Percentiles rank a stretch among this genome's conserved stretches.
Conservation (phyloP, 139 green algal species). For the Raphidocelis subcapitata region DNA sequence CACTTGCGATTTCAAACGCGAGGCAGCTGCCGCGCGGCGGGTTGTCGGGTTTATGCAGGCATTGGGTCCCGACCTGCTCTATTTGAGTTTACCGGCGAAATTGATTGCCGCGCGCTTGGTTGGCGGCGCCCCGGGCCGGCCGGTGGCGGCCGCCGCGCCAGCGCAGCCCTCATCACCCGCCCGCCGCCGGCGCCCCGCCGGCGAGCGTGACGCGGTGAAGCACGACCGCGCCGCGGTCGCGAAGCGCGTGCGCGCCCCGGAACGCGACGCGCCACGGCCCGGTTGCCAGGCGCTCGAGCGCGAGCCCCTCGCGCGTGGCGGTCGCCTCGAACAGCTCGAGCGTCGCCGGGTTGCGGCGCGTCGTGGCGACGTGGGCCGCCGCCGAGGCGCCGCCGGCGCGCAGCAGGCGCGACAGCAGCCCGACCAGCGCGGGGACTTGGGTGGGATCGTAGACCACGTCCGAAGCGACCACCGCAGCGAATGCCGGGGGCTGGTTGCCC, state of each 20-base stretch:
- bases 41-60: no score
- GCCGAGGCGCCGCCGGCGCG: not conserved
- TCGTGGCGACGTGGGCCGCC: constrained; percentile 24
- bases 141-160: no score
- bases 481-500: constrained; percentile 14
- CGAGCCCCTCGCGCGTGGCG: not conserved
- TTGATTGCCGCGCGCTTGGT: no score
- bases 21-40: no score
- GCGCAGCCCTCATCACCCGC: no score
- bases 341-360: constrained; percentile 28
- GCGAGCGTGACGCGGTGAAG: constrained; percentile 4
- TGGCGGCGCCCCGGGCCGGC: no score
- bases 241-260: not conserved
- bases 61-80: no score
- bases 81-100: no score
- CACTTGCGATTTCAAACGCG: no score
- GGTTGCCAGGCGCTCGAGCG: not conserved
- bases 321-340: constrained; percentile 29
- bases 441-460: constrained; percentile 73
- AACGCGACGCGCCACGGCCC: not conserved
- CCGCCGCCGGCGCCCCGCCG: no score
- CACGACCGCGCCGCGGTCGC: not conserved
- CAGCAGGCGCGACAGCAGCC: constrained; percentile 7
- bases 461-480: constrained; percentile 52
- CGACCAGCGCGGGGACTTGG: constrained; percentile 18